Evolutionary conservation across 495 filamentous ascomycete species (phyloP).

Genomic region (Penicillium roqueforti): DNA sequence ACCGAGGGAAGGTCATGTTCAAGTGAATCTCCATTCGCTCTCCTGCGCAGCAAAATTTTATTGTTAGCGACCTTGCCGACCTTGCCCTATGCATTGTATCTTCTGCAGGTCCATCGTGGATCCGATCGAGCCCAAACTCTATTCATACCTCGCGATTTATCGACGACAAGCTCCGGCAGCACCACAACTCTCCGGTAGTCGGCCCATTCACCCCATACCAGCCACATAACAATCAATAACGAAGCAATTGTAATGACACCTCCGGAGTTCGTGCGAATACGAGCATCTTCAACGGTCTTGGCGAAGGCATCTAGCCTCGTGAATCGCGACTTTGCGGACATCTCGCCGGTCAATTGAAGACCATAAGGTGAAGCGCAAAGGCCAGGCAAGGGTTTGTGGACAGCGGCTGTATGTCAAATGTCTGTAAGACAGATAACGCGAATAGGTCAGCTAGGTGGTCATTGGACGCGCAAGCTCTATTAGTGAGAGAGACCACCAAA

Average conservation of each 20-base stretch:
- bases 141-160: slow-evolving; percentile 81
- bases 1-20: slow-evolving; percentile 91
- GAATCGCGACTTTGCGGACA: slow-evolving; percentile 72
- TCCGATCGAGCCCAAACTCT: slow-evolving; percentile 3
- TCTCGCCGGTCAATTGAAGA: slow-evolving; percentile 30
- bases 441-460: slow-evolving; percentile 10
- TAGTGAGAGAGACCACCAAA: neutral
- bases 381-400: neutral
- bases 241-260: slow-evolving; percentile 92
- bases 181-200: slow-evolving; percentile 87
- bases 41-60: slow-evolving; percentile 45
- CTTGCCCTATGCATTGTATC: neutral
- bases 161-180: slow-evolving; percentile 88
- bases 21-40: slow-evolving; percentile 98
- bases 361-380: slow-evolving; percentile 22
- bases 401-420: slow-evolving; percentile 2
- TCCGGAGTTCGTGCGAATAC: slow-evolving; percentile 93
- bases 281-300: slow-evolving; percentile 97
- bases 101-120: neutral
- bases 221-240: slow-evolving; percentile 77
- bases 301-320: slow-evolving; percentile 96
- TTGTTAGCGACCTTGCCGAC: neutral
- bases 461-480: slow-evolving; percentile 18
- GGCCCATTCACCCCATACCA: slow-evolving; percentile 92
- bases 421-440: slow-evolving; percentile 1